Base-by-base conservation (phyloP, 176 grass and related monocot species). In the Calamus simplicifolius region DNA sequence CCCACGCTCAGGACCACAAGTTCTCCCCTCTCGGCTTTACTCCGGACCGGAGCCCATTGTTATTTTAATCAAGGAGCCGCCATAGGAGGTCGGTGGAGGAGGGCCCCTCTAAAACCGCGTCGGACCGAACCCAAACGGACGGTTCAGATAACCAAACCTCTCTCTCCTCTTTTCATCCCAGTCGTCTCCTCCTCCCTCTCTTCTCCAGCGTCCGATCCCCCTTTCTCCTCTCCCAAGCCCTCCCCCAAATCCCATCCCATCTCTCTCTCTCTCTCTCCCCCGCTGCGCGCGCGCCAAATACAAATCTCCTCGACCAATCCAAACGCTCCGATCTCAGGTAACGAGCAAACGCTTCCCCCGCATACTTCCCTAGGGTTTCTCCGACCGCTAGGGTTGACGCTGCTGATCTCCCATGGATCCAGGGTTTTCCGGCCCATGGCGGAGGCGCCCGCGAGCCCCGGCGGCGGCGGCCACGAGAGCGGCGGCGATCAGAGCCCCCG, bases 161-260 rank as follows among this genome's bases (percentile, higher is more conserved):
- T 15, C 61, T 10, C 5, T 3, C 4, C 28, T 17, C 27, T 16
- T 29, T 66, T 60, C 69, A 78, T 87, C 84, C 57, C 71, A 63
- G 70, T 79, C 79, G 67, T 79, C 61, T 57, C 18, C 48, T 75
- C 61, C 66, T 70, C 56, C 84, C 65, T 82, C 79, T 75, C 79
- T 87, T 87, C 79, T 87, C 79, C 84, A 87, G 84, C 84, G 84
- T 87, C 84, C 79, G 84, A 87, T 82, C 74, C 74, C 78, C 74
- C 13, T 62, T 79, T 59, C 78, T 60, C 74, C 78, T 69, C 73
- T 59, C 69, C 55, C 69, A 72, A 67, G 65, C 70, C 21, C 56
- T 75, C 16, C 76, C 28, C 56, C 43, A 68, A 26, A 25, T 54
- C 18, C 59, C 60, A 43, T 66, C 68, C 18, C 71, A 56, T 55